phyloP scores from a whole-genome alignment of 176 grass and related monocot genomes.

The Poa annua region DNA sequence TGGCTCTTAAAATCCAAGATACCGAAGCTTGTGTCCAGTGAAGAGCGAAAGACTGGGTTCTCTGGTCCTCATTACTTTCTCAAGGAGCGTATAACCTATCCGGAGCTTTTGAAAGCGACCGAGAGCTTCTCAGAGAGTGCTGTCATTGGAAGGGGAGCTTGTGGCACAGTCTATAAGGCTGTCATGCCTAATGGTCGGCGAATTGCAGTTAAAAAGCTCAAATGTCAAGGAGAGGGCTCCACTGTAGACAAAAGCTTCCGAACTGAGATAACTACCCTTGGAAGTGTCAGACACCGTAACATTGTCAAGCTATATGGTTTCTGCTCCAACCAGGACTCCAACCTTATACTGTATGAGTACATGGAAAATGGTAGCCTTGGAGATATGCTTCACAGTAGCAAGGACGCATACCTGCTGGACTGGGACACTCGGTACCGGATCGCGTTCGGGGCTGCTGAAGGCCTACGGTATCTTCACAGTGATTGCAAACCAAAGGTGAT shows the following conservation, averaged over 20 bases:
- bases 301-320: constrained; percentile 97
- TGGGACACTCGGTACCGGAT: constrained; percentile 85
- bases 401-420: constrained; percentile 62
- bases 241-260: constrained; percentile 84
- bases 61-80: constrained; percentile 71
- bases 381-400: constrained; percentile 71
- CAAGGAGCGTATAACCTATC: constrained; percentile 80
- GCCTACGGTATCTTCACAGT: constrained; percentile 81
- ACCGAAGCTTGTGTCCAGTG: constrained; percentile 53
- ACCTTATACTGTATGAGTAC: constrained; percentile 93
- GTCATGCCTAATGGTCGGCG: constrained; percentile 64
- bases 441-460: constrained; percentile 84
- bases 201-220: constrained; percentile 93
- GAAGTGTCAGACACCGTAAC: constrained; percentile 92
- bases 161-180: constrained; percentile 89
- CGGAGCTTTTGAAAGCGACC: constrained; percentile 81
- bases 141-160: constrained; percentile 83
- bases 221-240: constrained; percentile 76
- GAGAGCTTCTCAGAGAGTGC: constrained; percentile 73
- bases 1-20: constrained; percentile 79
- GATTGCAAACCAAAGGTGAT: constrained; percentile 91
- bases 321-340: constrained; percentile 78
- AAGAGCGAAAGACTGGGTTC: constrained; percentile 56
- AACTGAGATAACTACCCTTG: constrained; percentile 94
- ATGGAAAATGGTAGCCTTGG: constrained; percentile 99